phyloP scores from a whole-genome alignment of 371 early-diverging fungal species.

The Umbelopsis sp. region DNA sequence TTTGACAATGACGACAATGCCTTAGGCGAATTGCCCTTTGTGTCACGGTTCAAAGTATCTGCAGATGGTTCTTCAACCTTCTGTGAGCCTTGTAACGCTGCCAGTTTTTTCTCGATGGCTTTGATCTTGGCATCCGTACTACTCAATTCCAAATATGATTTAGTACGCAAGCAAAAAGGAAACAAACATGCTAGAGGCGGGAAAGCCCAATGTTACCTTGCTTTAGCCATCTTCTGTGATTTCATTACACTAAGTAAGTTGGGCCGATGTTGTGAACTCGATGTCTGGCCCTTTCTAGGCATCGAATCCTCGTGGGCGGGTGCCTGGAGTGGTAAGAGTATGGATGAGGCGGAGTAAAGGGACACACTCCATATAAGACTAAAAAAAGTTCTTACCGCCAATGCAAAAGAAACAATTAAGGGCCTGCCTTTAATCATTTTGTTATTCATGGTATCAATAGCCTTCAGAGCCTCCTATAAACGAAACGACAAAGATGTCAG shows the following conservation, averaged over 20 bases:
- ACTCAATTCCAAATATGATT: conserved; percentile 5
- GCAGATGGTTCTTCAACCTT: background rate
- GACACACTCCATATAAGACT: background rate
- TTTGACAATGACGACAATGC: conserved; percentile 12
- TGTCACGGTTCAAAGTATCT: conserved; percentile 8
- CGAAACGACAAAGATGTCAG: background rate
- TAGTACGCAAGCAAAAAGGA: background rate
- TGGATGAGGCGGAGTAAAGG: background rate
- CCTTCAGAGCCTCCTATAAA: conserved; percentile 54
- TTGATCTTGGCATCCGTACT: conserved; percentile 66
- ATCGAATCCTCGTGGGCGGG: conserved; percentile 32
- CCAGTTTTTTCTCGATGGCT: conserved; percentile 66
- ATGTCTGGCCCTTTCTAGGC: conserved; percentile 24
- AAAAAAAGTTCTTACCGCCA: conserved; percentile 42
- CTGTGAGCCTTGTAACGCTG: conserved; percentile 38
- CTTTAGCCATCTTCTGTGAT: conserved; percentile 48
- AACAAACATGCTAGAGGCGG: background rate
- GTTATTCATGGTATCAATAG: conserved; percentile 56
- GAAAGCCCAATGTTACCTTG: conserved; percentile 31
- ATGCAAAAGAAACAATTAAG: conserved; percentile 61
- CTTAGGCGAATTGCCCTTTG: background rate
- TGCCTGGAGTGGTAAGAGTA: conserved; percentile 24
- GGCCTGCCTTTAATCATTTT: conserved; percentile 54
- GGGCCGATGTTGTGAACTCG: conserved; percentile 29
- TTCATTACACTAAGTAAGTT: conserved; percentile 41